Base-by-base conservation (phyloP, 345 rosid genomes). In the Salix udensis region DNA sequence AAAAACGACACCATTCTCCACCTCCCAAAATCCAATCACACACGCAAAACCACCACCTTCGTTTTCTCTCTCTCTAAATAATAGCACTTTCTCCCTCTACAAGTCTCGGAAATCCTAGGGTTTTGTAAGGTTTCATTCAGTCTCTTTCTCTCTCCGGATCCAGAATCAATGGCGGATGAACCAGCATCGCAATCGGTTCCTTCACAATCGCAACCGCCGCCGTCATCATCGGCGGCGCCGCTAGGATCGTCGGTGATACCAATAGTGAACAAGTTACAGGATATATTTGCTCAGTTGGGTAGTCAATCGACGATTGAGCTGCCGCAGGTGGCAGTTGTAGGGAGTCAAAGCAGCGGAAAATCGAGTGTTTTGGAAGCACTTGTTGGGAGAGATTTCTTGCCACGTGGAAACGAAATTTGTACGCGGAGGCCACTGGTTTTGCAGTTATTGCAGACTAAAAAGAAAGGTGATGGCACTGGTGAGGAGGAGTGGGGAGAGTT, bases 401-500 rank as follows among this genome's bases (percentile, higher is more conserved):
- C 99, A 3, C 96, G 99, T 0, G 97, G 98, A 2, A 84, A 81
- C 40, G 97, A 94, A 21, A 94, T 94, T 79, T 96, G 99, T 79
- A 96, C 99, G 9, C 95, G 99, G 75, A 90, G 98, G 7, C 99
- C 98, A 21, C 97, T 96, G 34, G 96, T 96, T 18, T 91, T 96
- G 39, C 99, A 96, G 91, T 91, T 96, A 7, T 80, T 96, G 24
- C 99, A 94, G 89, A 92, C 89, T 40, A 91, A 92, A 84, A 76
- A 88, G 60, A 83, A 81, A 72, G 78, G 87, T 28, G 91, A 85
- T 42, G 93, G 91, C 1, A 76, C 81, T 6, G 99, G 88, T 1
- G 99, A 94, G 15, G 98, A 94, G 86, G 98, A 94, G 85, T 96
- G 87, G 85, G 99, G 98, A 58, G 99, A 96, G 92, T 96, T 96